A percentile compares a stretch with the other conserved stretches of the same genome.
These are phyloP conservation scores for Tricholoma terreum DNA, from an alignment of 768 basidiomycete genomes.

Conservation along the genomic window DNA sequence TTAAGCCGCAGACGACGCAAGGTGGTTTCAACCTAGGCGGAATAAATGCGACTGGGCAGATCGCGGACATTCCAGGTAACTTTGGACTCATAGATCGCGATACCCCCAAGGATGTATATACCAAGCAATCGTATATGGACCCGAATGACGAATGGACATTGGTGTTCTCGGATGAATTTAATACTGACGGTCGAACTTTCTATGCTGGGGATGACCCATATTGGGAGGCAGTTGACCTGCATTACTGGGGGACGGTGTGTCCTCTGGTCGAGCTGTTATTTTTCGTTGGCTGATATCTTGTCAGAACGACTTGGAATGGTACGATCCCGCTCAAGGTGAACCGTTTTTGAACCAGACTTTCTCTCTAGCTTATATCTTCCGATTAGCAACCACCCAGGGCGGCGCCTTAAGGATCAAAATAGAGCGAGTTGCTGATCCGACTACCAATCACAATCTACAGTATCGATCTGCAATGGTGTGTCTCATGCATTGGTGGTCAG, in stretches of 20 bases:
- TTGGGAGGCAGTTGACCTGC: constrained; percentile 57
- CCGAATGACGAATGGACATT: constrained; percentile 48
- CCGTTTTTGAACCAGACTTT: neutral
- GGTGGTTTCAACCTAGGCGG: constrained; percentile 75
- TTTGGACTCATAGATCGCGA: constrained; percentile 72
- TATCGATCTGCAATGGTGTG: constrained; percentile 56
- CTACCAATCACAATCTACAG: constrained; percentile 61
- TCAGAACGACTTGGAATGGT: constrained; percentile 74
- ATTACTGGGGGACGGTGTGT: constrained; percentile 64
- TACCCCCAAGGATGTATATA: constrained; percentile 59
- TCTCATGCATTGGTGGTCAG: neutral
- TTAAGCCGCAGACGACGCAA: constrained; percentile 39
- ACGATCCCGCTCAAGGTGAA: constrained; percentile 53
- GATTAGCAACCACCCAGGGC: constrained; percentile 55
- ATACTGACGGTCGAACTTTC: constrained; percentile 66
- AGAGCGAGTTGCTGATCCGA: constrained; percentile 42
- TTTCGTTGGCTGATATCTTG: neutral
- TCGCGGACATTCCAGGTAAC: constrained; percentile 55
- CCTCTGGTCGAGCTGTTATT: constrained; percentile 7
- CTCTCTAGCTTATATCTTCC: neutral
- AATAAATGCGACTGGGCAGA: constrained; percentile 71
- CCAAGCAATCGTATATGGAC: constrained; percentile 54
- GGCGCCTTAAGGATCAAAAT: constrained; percentile 75
- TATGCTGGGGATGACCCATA: constrained; percentile 69
- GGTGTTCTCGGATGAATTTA: constrained; percentile 84